Base-by-base conservation (phyloP, 2,329 filamentous ascomycete genomes). In the Paecilomyces niveus region DNA sequence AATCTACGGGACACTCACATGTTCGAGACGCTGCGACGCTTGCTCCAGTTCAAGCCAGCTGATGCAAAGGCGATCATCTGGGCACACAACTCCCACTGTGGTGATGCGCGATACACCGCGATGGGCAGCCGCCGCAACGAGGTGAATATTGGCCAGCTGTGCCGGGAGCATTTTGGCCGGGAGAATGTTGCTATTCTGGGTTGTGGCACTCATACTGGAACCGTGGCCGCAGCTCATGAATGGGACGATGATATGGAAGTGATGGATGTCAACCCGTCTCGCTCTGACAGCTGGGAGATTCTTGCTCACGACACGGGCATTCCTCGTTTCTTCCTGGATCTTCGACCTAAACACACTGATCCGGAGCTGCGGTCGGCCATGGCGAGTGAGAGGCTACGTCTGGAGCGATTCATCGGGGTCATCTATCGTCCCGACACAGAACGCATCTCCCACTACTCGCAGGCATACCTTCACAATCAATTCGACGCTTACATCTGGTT, bases 351-450 rank as follows among this genome's bases (percentile, higher is more conserved):
- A 3, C 59, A 64, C 5, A 70, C 74, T 24, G 67, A 76, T 58
- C 64, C 68, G 6, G 62, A 68, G 54, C 62, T 80, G 50, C 65
- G 72, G n/a, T 59, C 69, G 53, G 71, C 69, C 8, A 64, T 81
- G 53, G 66, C 63, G 53, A 67, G 68, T 45, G 74, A 73, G 64
- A 66, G 62, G 13, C 58, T 58, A 1, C 66, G 74, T 53, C 65
- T 82, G n/a, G 73, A 83, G 68, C 71, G 80, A 10, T 82, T 81
- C 61, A 83, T 83, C 52, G 80, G 80, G 0, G 81, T 83, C 11
- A 78, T 83, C 33, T 83, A 83, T 63, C 70, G 75, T 3, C 80
- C 80, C 3, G 68, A 72, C n/a, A 81, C 79, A 0, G 80, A 83
- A 65, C 66, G 74, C 7, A 67, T 73, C 59, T 81, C 79, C 39